Conservation (phyloP, 2,329 filamentous ascomycete species). For the Nigrospora oryzae region DNA sequence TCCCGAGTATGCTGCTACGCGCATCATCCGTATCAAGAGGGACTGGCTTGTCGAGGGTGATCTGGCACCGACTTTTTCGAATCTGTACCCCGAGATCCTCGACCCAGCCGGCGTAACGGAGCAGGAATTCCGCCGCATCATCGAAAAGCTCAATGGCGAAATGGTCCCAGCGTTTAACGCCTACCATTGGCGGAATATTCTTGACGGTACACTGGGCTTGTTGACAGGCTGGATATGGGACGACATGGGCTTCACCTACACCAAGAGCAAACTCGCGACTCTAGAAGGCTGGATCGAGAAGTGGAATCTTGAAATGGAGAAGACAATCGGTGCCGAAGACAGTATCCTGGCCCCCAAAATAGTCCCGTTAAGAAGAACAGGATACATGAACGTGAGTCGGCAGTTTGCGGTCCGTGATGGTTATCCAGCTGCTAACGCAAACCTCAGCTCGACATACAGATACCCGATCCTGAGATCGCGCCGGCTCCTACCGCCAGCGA, state of each 20-base stretch:
- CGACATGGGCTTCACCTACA: conserved; percentile 68
- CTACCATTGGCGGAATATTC: conserved; percentile 63
- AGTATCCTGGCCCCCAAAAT: conserved; percentile 55
- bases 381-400: conserved; percentile 69
- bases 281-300: conserved; percentile 77
- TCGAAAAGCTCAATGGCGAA: conserved; percentile 74
- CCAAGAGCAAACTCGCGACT: conserved; percentile 61
- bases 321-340: conserved; percentile 41
- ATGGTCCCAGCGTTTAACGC: conserved; percentile 74
- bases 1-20: conserved; percentile 65
- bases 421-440: conserved; percentile 13
- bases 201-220: conserved; percentile 73
- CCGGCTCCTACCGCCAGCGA: conserved; percentile 36
- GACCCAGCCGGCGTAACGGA: conserved; percentile 77
- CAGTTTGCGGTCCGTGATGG: background rate
- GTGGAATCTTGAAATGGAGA: conserved; percentile 72
- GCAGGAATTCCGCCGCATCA: conserved; percentile 73
- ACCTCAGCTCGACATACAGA: conserved; percentile 66
- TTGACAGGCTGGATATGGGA: conserved; percentile 94
- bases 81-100: conserved; percentile 91
- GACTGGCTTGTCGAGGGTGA: conserved; percentile 91
- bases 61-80: conserved; percentile 85
- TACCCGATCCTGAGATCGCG: conserved; percentile 67
- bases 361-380: conserved; percentile 71
- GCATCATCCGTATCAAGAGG: conserved; percentile 82